Conservation (phyloP, 169 alveolate genomes). For the Cryptosporidium sp. region DNA sequence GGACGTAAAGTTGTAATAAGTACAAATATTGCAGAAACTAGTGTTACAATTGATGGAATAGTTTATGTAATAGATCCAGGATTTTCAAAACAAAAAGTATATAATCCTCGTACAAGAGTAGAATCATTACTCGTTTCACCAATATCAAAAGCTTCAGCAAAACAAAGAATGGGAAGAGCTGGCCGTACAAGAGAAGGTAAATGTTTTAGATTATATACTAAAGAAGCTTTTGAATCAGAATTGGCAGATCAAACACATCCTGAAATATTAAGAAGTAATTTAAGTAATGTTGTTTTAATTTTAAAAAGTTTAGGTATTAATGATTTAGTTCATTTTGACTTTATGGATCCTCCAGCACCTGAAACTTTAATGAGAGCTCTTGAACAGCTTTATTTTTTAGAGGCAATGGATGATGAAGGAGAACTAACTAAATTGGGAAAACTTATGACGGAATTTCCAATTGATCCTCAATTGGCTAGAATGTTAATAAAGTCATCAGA, state of each 20-base stretch:
- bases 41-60: slow-evolving; percentile 99
- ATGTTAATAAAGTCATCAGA: slow-evolving; percentile 89
- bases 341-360: slow-evolving; percentile 99
- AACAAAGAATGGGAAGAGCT: slow-evolving; percentile 99
- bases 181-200: slow-evolving; percentile 99
- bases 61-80: slow-evolving; percentile 99
- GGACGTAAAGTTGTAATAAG: slow-evolving; percentile 92
- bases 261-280: slow-evolving; percentile 97
- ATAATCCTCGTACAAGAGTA: slow-evolving; percentile 98
- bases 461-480: slow-evolving; percentile 98
- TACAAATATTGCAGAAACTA: slow-evolving; percentile 99
- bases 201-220: slow-evolving; percentile 97
- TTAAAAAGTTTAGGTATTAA: slow-evolving; percentile 96
- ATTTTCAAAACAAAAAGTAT: slow-evolving; percentile 98
- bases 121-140: slow-evolving; percentile 97
- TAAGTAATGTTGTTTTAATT: slow-evolving; percentile 94
- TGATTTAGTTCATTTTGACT: slow-evolving; percentile 98
- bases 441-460: slow-evolving; percentile 97
- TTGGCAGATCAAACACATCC: slow-evolving; percentile 96
- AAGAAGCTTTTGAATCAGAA: slow-evolving; percentile 93
- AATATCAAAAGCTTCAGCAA: slow-evolving; percentile 97
- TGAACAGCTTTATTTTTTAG: slow-evolving; percentile 94
- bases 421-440: slow-evolving; percentile 96
- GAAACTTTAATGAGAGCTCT: slow-evolving; percentile 98
- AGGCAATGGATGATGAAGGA: slow-evolving; percentile 99